Conservation (phyloP, 768 basidiomycete genomes). For the Sistotremastrum niveocremeum region DNA sequence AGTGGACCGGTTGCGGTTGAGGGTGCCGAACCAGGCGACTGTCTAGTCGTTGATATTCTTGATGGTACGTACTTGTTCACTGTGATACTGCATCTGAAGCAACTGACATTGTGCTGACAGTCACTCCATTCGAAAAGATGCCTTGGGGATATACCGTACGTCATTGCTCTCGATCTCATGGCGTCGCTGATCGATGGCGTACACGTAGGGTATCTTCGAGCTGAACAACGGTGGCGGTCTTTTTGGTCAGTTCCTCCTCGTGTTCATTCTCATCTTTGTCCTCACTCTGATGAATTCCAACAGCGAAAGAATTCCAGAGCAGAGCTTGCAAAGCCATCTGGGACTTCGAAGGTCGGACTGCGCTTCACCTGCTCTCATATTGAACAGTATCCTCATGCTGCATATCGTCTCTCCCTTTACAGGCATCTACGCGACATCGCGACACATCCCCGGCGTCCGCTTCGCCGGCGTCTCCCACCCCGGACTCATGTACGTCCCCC, state of each 20-base stretch:
- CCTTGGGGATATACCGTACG: constrained; percentile 69
- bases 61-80: constrained; percentile 31
- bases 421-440: constrained; percentile 60
- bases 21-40: constrained; percentile 68
- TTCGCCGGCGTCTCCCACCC: constrained; percentile 72
- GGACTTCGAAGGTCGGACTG: constrained; percentile 48
- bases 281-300: not conserved
- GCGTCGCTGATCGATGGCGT: not conserved
- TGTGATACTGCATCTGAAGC: not conserved
- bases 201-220: constrained; percentile 53
- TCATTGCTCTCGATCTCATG: not conserved
- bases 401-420: not conserved
- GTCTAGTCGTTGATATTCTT: constrained; percentile 68
- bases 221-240: constrained; percentile 59
- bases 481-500: constrained; percentile 32
- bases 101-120: constrained; percentile 17
- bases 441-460: constrained; percentile 67
- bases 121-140: constrained; percentile 57
- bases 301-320: constrained; percentile 55
- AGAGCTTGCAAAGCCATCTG: constrained; percentile 68
- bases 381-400: not conserved
- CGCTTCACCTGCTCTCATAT: constrained; percentile 1
- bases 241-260: constrained; percentile 33
- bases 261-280: not conserved
- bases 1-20: constrained; percentile 65